These are phyloP conservation scores for Epichloe hybrida DNA, from an alignment of 2,329 filamentous ascomycete genomes.

Conservation along the genomic window DNA sequence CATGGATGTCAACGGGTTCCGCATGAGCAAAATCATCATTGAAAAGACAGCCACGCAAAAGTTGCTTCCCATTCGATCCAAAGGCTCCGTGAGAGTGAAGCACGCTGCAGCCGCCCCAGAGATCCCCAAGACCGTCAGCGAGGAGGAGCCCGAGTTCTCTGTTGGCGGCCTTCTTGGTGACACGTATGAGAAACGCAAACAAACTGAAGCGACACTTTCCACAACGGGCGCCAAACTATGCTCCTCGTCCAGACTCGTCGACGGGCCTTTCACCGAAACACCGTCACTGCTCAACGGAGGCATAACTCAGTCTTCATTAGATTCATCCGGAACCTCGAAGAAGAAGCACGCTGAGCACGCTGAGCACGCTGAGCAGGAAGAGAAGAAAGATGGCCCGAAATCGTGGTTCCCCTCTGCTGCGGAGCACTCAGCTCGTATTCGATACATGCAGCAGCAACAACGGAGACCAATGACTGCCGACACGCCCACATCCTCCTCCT, in stretches of 20 bases:
- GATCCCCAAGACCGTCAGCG: not conserved
- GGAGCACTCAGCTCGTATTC: constrained; percentile 23
- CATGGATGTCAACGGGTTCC: constrained; percentile 9
- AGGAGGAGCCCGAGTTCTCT: constrained; percentile 30
- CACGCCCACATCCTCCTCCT: not conserved
- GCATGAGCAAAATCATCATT: constrained; percentile 5
- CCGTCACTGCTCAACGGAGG: constrained; percentile 40
- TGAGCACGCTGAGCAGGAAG: constrained; percentile 14
- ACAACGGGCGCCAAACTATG: constrained; percentile 19
- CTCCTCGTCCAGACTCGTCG: constrained; percentile 11
- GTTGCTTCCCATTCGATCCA: not conserved
- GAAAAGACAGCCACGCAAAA: not conserved
- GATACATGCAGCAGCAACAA: constrained; percentile 10
- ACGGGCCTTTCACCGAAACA: constrained; percentile 38
- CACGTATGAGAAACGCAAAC: constrained; percentile 33
- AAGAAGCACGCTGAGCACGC: constrained; percentile 9
- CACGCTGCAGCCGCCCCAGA: not conserved
- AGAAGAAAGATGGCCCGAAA: constrained; percentile 11
- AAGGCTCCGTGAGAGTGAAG: not conserved
- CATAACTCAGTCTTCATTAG: constrained; percentile 10
- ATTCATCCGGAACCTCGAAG: constrained; percentile 3
- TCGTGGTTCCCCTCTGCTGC: constrained; percentile 25
- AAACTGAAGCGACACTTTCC: constrained; percentile 15
- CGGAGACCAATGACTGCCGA: constrained; percentile 16
- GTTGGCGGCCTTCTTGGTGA: constrained; percentile 37